Evolutionary conservation across 129 eudicot species (phyloP), one percentile per base, ranked within the genome.

Genomic region (Tanacetum coccineum): DNA sequence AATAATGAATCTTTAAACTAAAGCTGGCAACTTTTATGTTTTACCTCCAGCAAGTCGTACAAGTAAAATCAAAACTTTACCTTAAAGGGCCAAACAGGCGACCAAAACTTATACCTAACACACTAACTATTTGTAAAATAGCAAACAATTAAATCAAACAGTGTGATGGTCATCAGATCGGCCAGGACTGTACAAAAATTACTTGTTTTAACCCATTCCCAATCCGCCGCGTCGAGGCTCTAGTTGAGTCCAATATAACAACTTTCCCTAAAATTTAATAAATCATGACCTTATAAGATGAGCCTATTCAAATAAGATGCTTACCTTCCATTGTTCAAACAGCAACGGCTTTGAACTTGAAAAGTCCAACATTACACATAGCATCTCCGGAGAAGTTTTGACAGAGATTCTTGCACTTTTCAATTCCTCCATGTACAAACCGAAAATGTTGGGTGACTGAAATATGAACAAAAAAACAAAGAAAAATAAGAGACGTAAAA

Each of bases 271-370:
- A 26, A 36, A 13, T 36, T 1, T 32, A 61, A 39, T 9, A 6
- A 1, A 39, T 3, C 45, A 59, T 26, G 30, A 18, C 15, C 28
- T 36, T 14, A 13, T 13, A 59, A 59, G 6, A 59, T 28, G 21
- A 13, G 20, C 19, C 66, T 21, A 45, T 15, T 45, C 12, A 40
- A 51, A 2, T 11, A 49, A 19, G 36, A 55, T 21, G 39, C 64
- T 45, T 64, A 82, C 98, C 95, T 87, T 94, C 87, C 81, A 87
- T 59, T 78, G 82, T 52, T 79, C 88, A 73, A 84, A 87, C 60
- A 74, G 75, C 22, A 81, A 15, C 13, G 81, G 64, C 70, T 64
- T 76, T 26, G 86, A 77, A 70, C 70, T 78, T 57, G 94, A 79
- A 74, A 57, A 89, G 50, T 94, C 95, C 69, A 94, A 69, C 70